phyloP scores from a whole-genome alignment of 2,329 filamentous ascomycete species.

The Aspergillus eucalypticola region DNA sequence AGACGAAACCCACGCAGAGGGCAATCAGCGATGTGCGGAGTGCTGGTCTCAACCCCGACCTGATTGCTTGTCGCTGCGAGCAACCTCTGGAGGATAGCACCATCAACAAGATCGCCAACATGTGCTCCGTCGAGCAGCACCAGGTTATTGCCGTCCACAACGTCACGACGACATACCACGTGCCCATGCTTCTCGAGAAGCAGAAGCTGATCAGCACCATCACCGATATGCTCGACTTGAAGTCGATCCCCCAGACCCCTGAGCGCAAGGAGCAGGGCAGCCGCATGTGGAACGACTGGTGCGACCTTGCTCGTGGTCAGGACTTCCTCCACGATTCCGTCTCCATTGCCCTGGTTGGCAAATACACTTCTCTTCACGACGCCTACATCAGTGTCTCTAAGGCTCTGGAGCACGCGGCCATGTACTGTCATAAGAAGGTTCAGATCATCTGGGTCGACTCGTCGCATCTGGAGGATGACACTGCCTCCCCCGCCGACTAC shows the following conservation, averaged over 20 bases:
- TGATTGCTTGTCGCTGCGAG: constrained; percentile 94
- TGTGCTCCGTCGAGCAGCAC: constrained; percentile 81
- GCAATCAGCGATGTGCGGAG: constrained; percentile 83
- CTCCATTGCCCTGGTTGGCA: constrained; percentile 84
- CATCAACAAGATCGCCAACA: constrained; percentile 82
- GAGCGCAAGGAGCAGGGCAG: constrained; percentile 63
- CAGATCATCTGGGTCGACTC: constrained; percentile 84
- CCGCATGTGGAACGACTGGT: constrained; percentile 78
- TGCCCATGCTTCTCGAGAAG: constrained; percentile 84
- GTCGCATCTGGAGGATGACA: constrained; percentile 72
- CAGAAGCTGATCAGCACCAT: constrained; percentile 74
- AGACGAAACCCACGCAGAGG: constrained; percentile 95
- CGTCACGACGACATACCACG: constrained; percentile 88
- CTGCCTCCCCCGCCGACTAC: constrained; percentile 68
- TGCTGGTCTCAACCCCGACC: constrained; percentile 70
- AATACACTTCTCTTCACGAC: constrained; percentile 83
- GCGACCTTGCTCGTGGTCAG: constrained; percentile 66
- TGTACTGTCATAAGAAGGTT: constrained; percentile 78
- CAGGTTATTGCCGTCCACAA: constrained; percentile 87
- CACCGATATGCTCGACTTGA: constrained; percentile 64
- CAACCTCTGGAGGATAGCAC: constrained; percentile 70
- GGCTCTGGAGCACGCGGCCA: constrained; percentile 85
- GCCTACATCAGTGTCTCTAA: constrained; percentile 84
- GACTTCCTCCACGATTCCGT: constrained; percentile 69
- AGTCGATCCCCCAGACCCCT: constrained; percentile 55